Evolutionary conservation across 805 yeast species (phyloP).

Genomic region (Pachysolen tannophilus): DNA sequence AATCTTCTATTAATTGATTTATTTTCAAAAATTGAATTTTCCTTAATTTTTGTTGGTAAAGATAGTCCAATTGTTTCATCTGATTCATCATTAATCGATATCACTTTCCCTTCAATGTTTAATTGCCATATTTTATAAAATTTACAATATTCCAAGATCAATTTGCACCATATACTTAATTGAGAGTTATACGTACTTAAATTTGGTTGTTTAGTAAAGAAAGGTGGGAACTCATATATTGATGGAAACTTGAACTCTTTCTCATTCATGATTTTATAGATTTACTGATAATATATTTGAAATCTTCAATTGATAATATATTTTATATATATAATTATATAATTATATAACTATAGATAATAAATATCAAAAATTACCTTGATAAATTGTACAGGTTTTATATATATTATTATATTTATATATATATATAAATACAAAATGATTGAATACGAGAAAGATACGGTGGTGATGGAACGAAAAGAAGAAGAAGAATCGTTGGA

Average conservation of each 20-base stretch:
- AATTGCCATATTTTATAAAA: constrained; percentile 47
- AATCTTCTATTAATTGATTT: constrained; percentile 42
- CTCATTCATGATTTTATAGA: not conserved
- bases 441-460: too few species aligned
- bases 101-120: constrained; percentile 26
- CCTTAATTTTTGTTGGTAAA: constrained; percentile 8
- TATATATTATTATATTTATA: too few species aligned
- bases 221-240: constrained; percentile 78
- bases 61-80: constrained; percentile 14
- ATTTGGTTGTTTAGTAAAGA: constrained; percentile 86
- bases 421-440: too few species aligned
- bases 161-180: constrained; percentile 64
- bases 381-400: too few species aligned
- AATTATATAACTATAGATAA: too few species aligned
- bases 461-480: not conserved
- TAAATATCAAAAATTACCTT: too few species aligned
- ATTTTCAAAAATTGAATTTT: constrained; percentile 39
- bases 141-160: constrained; percentile 57
- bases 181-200: constrained; percentile 72
- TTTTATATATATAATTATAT: too few species aligned
- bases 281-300: too few species aligned
- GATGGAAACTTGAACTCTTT: constrained; percentile 31
- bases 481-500: constrained; percentile 1
- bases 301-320: too few species aligned
- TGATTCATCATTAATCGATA: constrained; percentile 13